phyloP scores from a whole-genome alignment of 306 rosid genomes.

The Rubus idaeus region DNA sequence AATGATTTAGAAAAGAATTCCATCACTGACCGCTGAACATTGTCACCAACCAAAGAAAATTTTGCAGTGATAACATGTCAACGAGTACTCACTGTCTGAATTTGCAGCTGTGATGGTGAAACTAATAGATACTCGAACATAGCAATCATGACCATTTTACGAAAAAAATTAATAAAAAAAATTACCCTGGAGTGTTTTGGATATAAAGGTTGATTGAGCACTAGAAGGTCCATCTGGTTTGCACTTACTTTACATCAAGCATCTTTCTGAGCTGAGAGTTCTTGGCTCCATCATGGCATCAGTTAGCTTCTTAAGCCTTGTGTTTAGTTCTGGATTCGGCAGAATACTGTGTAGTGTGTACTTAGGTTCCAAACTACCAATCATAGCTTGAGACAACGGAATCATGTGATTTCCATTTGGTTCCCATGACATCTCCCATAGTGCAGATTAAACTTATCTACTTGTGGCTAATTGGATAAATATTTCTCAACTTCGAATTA shows the following conservation, averaged over 20 bases:
- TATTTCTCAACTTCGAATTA: no score
- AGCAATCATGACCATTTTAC: not conserved
- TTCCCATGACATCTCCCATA: not conserved
- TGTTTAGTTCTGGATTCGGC: not conserved
- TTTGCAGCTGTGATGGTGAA: conserved; percentile 1
- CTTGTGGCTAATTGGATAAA: not conserved
- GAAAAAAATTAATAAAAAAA: not conserved
- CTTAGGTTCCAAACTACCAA: not conserved
- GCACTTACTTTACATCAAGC: not conserved
- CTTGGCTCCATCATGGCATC: not conserved
- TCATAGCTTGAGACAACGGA: not conserved
- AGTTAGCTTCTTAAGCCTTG: not conserved
- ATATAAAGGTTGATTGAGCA: not conserved
- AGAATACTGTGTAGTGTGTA: not conserved
- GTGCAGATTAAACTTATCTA: no score
- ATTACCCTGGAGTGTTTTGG: not conserved
- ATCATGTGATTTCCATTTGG: not conserved
- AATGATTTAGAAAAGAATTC: no score
- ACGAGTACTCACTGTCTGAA: no score
- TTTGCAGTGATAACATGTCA: not conserved
- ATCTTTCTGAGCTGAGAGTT: not conserved
- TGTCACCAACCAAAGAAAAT: not conserved
- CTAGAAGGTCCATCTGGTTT: not conserved
- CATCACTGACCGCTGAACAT: no score
- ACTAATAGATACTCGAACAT: not conserved